These are phyloP conservation scores for Metschnikowia noctiluminum DNA, from an alignment of 805 yeast genomes.

Conservation along the genomic window DNA sequence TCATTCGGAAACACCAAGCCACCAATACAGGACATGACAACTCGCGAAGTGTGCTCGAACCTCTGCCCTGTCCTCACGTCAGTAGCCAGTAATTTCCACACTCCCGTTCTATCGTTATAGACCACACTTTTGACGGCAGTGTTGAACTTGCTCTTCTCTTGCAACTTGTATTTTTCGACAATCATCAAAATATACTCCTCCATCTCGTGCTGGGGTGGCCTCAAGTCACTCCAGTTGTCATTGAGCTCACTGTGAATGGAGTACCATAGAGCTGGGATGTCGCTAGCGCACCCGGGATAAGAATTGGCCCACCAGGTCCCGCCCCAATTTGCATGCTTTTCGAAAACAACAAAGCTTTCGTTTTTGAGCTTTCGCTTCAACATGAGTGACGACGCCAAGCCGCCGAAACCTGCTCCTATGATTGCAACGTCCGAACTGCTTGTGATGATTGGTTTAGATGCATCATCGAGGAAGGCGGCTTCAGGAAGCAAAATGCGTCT, in stretches of 20 bases:
- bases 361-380: constrained; percentile 25
- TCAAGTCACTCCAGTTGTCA: constrained; percentile 33
- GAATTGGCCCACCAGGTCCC: constrained; percentile 47
- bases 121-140: constrained; percentile 20
- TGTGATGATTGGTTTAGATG: constrained; percentile 17
- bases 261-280: constrained; percentile 43
- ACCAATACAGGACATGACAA: constrained; percentile 30
- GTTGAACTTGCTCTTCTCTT: constrained; percentile 21
- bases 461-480: constrained; percentile 16
- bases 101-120: constrained; percentile 24
- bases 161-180: constrained; percentile 26
- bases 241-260: constrained; percentile 33
- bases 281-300: constrained; percentile 45
- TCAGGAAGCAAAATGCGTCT: constrained; percentile 24
- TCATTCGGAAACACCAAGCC: constrained; percentile 37
- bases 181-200: constrained; percentile 38
- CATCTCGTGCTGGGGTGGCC: constrained; percentile 43
- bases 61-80: constrained; percentile 29
- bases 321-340: constrained; percentile 38
- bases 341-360: constrained; percentile 34
- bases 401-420: constrained; percentile 42
- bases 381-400: constrained; percentile 32
- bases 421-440: constrained; percentile 31
- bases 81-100: constrained; percentile 29
- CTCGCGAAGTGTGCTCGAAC: constrained; percentile 27